Evolutionary conservation across 768 basidiomycete species (phyloP), one percentile per base, ranked within the genome.

Genomic region (Boletus rubescentipes): DNA sequence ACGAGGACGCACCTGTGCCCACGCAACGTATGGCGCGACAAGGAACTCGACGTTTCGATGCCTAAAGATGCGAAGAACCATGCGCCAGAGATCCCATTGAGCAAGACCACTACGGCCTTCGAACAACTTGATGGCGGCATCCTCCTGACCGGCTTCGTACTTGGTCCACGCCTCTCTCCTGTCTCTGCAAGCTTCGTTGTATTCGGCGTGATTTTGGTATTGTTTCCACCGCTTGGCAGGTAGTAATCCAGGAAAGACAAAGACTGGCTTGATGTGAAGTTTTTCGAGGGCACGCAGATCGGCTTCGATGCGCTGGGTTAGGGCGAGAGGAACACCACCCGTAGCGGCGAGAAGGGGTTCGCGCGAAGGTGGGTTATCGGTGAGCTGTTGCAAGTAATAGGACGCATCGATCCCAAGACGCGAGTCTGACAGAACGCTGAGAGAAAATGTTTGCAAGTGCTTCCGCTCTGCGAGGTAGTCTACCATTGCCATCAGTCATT

Each of bases 381-480:
- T 86, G 59, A 98, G 79, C 41, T 80, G 77, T 49, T 86, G 80
- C 37, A 99, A 78, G 73, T 98, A 99, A 72, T 88, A 86, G 3
- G 89, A 86, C 4, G 93, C 94, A 79, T 99, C 96, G 67, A 99
- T 97, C 31, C 97, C 97, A 26, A 99, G 87, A 41, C 97, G 89
- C 48, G 94, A 91, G 67, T 97, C 92, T 38, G 90, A 81, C 44
- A 99, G 79, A 0, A 86, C 84, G 52, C 82, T 83, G 49, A 98
- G 82, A 20, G 91, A 83, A 51, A 89, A 83, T 37, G 86, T 87
- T 71, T 91, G 87, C 59, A 91, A 72, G 69, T 95, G 90, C 74
- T 93, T 92, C 71, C 92, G 88, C 79, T 94, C 93, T 23, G 80
- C 70, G 64, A 97, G 81, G 69, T 92, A 92, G 68, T 81, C 94